Base-by-base conservation (phyloP, 2,329 filamentous ascomycete species). In the Sporothrix brunneoviolacea region DNA sequence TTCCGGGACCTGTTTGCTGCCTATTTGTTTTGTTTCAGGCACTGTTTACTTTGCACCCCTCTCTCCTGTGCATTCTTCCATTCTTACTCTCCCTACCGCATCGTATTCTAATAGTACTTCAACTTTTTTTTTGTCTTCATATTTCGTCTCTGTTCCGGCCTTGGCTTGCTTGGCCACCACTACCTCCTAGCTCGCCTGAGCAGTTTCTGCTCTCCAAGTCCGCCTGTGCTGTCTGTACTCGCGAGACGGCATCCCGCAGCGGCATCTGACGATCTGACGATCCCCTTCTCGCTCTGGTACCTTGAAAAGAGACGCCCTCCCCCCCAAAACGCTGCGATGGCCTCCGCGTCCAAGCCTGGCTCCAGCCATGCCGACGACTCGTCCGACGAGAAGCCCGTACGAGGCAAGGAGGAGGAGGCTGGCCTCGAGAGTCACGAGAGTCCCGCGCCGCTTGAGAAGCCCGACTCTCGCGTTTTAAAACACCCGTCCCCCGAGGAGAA, bases 401-500 rank as follows among this genome's bases (percentile, higher is more conserved):
- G 24, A 12, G 48, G 12, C 41, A 38, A 46, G n/a, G 21, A 42
- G 37, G 43, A 35, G 15, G 38, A 24, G 7, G 48, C 42, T 8
- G 37, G 42, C 40, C 19, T 28, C 21, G 32, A 33, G 7, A 48
- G 32, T 22, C n/a, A n/a, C n/a, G n/a, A n/a, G n/a, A 16, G 50
- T 40, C 4, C 45, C 38, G 48, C 59, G 7, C n/a, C n/a, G n/a
- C 57, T 74, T 33, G 60, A 65, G 52, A 73, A 73, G 61, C 66
- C 65, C 52, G 73, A 76, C 55, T 73, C 71, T 41, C 68, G 69
- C 45, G 64, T 69, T n/a, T 53, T 62, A 8, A 59, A 60, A 40
- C 60, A 63, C 12, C 35, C 36, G 15, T 35, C 18, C 7, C 21
- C 12, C 52, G 63, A 10, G 54, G 60, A 10, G 36, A 61, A 70